Evolutionary conservation across 495 filamentous ascomycete genomes (phyloP), one percentile per base, ranked within the genome.

Genomic region (Platismatia glauca): DNA sequence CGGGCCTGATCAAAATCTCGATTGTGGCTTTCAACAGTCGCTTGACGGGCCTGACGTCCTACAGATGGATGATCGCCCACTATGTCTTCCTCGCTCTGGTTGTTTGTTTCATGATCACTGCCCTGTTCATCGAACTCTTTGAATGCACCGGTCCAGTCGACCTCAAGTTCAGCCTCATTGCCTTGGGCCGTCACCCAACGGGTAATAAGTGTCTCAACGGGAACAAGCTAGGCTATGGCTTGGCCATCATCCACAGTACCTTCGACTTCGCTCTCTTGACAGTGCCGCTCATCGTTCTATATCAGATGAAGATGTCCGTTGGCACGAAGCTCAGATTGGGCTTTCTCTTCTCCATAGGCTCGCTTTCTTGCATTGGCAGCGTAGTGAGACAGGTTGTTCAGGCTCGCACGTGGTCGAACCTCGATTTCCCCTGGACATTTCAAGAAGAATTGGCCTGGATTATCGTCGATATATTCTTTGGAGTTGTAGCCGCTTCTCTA

Each of bases 1-100:
- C 66, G 13, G 66, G 68, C 46, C 35, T 70, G 33, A 66, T 71
- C 61, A 71, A 71, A 39, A 63, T 71, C 20, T 67, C 66, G 4
- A 71, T 71, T 53, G 27, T 44, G 33, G 37, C 65, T 7, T 71
- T 70, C 64, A 71, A 69, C 50, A 41, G 64, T 24, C 66, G 70
- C 15, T 55, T 71, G 15, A 71, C 70, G 7, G 66, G 66, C 33
- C 37, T 70, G 7, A 65, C 70, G 0, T 70, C 66, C 22, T 16
- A 35, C 24, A 31, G 22, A 1, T 71, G 70, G 70, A 64, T 60
- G 56, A 56, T 67, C 11, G 61, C 62, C 13, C 67, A 69, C 55
- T 48, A 63, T n/a, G 29, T 55, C 12, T 67, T 70, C 43, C 62
- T 71, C 9, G 35, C n/a, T 35, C 29, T 65, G 24, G 22, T 71